These are phyloP conservation scores for Cordyceps sp. DNA, from an alignment of 2,329 filamentous ascomycete genomes.

Conservation along the genomic window DNA sequence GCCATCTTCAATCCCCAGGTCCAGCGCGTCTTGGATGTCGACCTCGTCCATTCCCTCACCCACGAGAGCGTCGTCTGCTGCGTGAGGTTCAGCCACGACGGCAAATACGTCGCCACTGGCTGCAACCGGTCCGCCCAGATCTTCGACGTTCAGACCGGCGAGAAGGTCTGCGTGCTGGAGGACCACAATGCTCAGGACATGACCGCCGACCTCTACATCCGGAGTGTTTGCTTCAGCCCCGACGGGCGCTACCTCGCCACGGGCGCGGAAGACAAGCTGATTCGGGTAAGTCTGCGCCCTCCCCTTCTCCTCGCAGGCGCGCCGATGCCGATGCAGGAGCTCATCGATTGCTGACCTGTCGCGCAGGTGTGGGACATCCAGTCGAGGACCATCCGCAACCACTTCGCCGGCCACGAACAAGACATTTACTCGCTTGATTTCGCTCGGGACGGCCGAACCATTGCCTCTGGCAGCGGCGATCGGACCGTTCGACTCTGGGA, in stretches of 20 bases:
- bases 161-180: conserved; percentile 78
- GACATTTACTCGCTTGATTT: conserved; percentile 97
- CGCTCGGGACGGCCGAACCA: conserved; percentile 79
- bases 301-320: not conserved
- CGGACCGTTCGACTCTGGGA: conserved; percentile 94
- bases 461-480: conserved; percentile 90
- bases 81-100: conserved; percentile 89
- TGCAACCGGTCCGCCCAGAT: conserved; percentile 99
- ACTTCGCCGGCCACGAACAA: conserved; percentile 93
- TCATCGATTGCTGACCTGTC: not conserved
- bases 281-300: conserved; percentile 47
- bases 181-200: conserved; percentile 68
- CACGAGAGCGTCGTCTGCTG: conserved; percentile 98
- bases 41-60: conserved; percentile 78
- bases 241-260: conserved; percentile 89
- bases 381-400: conserved; percentile 68
- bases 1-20: conserved; percentile 91
- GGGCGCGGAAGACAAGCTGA: conserved; percentile 93
- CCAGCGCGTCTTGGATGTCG: conserved; percentile 78
- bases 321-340: not conserved
- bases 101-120: conserved; percentile 88
- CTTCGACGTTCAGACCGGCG: conserved; percentile 77
- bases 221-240: conserved; percentile 96
- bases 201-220: conserved; percentile 85
- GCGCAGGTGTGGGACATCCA: conserved; percentile 84